Base-by-base conservation (phyloP, 305 asterid genomes). In the Fraxinus sp. region DNA sequence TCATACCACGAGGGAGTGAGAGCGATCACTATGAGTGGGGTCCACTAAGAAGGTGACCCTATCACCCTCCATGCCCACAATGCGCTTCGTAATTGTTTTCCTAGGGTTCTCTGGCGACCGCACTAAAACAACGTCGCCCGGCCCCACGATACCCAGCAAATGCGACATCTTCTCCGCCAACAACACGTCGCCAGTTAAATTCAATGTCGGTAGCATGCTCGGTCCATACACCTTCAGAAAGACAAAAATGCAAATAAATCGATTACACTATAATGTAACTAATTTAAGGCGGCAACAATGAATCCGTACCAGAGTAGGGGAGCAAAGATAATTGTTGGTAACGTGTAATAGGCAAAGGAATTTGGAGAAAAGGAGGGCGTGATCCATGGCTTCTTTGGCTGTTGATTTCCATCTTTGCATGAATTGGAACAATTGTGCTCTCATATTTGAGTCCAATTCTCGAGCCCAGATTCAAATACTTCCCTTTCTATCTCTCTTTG, bases 161-260 rank as follows among this genome's bases (percentile, higher is more conserved):
- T 90, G 90, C 59, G 97, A 94, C 79, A 94, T 80, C 86, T 92
- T 94, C 75, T 95, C 99, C 2, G 89, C 92, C 75, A 95, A 86
- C 81, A 93, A 74, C 74, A 95, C 95, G 84, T 95, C 99, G 59
- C 99, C 98, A 20, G 98, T 91, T 80, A 95, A 79, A 85, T 94
- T 94, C 91, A 95, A 41, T 3, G 98, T 93, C 57, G 99, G 99
- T 0, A 95, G 90, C 99, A 95, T 95, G 88, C 98, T 94, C 55
- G 98, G 97, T 16, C 99, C 98, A 80, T 90, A 90, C 28, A 91
- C 98, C 98, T 94, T 41, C 70, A 76, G n/a, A n/a, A 72, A n/a
- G 22, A 24, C 64, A 82, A 39, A 55, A 62, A 22, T 62, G 16
- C 62, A 73, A 16, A 66, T 2, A 5, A 81, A 30, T 11, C 46